These are phyloP conservation scores for Aspergillus ochraceoroseus DNA, from an alignment of 2,329 filamentous ascomycete species.

Conservation along the genomic window DNA sequence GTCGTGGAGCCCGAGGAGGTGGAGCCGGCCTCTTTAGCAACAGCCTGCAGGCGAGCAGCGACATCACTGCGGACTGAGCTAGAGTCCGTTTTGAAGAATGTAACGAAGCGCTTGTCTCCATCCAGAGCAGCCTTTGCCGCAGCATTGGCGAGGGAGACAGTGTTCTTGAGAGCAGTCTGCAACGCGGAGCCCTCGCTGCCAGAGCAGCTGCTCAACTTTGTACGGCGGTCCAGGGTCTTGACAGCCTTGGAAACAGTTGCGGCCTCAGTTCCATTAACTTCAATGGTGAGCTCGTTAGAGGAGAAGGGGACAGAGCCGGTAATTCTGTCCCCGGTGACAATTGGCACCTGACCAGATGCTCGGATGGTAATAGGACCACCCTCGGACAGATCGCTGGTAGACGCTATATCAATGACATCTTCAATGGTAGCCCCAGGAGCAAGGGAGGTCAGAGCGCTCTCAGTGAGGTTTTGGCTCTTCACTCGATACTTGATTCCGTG, in stretches of 20 bases:
- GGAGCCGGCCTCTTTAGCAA: conserved; percentile 54
- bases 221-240: conserved; percentile 42
- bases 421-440: conserved; percentile 28
- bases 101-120: conserved; percentile 25
- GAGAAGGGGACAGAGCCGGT: conserved; percentile 53
- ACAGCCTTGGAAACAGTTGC: conserved; percentile 49
- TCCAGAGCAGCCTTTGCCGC: conserved; percentile 52
- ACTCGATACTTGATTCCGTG: conserved; percentile 31
- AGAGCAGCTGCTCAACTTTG: conserved; percentile 53
- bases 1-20: conserved; percentile 46
- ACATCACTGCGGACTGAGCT: conserved; percentile 48
- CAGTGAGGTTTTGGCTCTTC: conserved; percentile 26
- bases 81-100: conserved; percentile 61
- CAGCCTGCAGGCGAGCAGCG: conserved; percentile 48
- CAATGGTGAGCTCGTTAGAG: conserved; percentile 56
- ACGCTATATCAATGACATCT: conserved; percentile 36
- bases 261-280: conserved; percentile 55
- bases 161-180: conserved; percentile 51
- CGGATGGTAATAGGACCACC: conserved; percentile 55
- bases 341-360: conserved; percentile 54
- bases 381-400: conserved; percentile 40
- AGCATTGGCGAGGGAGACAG: conserved; percentile 42
- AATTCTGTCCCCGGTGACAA: conserved; percentile 51
- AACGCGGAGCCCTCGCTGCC: conserved; percentile 46
- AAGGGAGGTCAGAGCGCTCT: conserved; percentile 30